Evolutionary conservation across 805 yeast species (phyloP), one percentile per base, ranked within the genome.

Genomic region (Metschnikowia kunwiensis): DNA sequence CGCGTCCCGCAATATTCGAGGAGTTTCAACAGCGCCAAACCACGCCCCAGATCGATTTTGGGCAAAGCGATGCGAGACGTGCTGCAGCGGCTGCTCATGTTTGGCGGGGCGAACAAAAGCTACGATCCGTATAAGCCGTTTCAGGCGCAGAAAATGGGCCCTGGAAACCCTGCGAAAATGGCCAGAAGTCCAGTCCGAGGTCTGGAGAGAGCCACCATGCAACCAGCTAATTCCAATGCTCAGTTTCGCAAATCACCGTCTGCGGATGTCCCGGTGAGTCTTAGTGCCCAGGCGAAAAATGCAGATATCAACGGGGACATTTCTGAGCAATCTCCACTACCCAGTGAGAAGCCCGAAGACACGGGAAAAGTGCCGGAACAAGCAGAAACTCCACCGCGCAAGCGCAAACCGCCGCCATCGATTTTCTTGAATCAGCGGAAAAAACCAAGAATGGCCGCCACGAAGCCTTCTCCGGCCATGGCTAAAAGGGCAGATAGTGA

Each of bases 41-140:
- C 30, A 10, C 32, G 32, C 14, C 40, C 43, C 4, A 54, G 47
- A 30, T 50, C 65, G 7, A 67, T 67, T 14, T 43, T 67, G 35
- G 58, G 55, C 24, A 59, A 57, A 43, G 72, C 68, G 10, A 51
- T 53, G 39, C 47, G 47, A 27, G 72, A 68, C n/a, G 39, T 62
- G n/a, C 62, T 56, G 45, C 46, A 47, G 30, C 47, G 73, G 27
- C 52, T 58, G 24, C 43, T 58, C 24, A 63, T 64, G 59, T 66
- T 66, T 28, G 41, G 41, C 22, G 41, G 36, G 13, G 17, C 30
- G 5, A n/a, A 8, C 8, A 31, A 25, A 27, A 28, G 13, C 29
- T 30, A 28, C 33, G 51, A 29, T 31, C 51, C 42, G 7, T 49
- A 20, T 30, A 25, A 33, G 20, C 38, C 32, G 2, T 43, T 40